A percentile compares a stretch with the other conserved stretches of the same genome.
These are phyloP conservation scores for Plasmodium gallinaceum DNA, from an alignment of 169 alveolate genomes.

Conservation along the genomic window DNA sequence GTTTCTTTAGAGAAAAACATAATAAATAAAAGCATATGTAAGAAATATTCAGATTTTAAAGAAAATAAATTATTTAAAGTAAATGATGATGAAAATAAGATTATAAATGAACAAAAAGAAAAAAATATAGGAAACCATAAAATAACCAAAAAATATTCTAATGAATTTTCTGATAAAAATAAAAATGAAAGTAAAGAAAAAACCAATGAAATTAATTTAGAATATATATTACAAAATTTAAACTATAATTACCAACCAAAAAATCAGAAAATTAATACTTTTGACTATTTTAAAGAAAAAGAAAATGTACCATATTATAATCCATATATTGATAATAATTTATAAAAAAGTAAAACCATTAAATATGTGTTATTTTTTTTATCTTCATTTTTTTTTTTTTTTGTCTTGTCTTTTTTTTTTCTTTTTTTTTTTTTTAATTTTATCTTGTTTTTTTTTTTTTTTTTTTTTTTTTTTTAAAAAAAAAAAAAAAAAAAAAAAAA, in stretches of 20 bases:
- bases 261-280: slow-evolving; percentile 51
- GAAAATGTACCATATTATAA: slow-evolving; percentile 39
- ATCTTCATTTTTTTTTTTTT: background rate
- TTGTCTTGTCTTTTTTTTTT: background rate
- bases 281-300: slow-evolving; percentile 74
- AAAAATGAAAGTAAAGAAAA: slow-evolving; percentile 32
- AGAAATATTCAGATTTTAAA: no score
- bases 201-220: slow-evolving; percentile 24
- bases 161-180: background rate
- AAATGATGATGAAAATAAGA: no score
- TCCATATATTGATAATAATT: slow-evolving; percentile 53
- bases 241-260: slow-evolving; percentile 64
- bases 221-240: slow-evolving; percentile 48
- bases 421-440: background rate
- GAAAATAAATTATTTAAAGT: no score
- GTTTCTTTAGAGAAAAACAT: no score
- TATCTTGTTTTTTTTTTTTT: no score
- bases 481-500: slow-evolving; percentile 1
- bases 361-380: background rate
- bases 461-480: slow-evolving; percentile 20
- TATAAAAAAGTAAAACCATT: background rate
- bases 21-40: no score
- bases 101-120: background rate
- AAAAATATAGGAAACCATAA: background rate
- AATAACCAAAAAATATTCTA: background rate